Conservation (phyloP, 1,139 yeast genomes). For the Hanseniaspora sp. region DNA sequence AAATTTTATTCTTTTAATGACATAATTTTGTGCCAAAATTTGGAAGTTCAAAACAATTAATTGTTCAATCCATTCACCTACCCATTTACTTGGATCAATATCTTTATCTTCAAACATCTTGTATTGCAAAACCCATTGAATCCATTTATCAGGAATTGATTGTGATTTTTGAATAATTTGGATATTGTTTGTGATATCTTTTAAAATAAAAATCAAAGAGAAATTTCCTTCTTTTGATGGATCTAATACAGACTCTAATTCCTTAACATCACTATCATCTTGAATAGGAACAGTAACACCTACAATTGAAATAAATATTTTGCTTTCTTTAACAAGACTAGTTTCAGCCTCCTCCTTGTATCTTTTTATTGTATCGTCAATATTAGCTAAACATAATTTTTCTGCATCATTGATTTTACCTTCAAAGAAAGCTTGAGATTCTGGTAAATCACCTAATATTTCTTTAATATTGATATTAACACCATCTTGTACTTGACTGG, state of each 20-base stretch:
- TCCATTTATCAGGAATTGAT: conserved; percentile 83
- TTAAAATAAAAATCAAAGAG: conserved; percentile 59
- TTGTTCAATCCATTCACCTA: conserved; percentile 79
- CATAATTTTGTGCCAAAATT: conserved; percentile 79
- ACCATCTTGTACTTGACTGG: conserved; percentile 78
- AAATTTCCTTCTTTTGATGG: conserved; percentile 38
- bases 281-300: conserved; percentile 37
- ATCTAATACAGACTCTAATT: conserved; percentile 32
- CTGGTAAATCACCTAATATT: conserved; percentile 28
- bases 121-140: conserved; percentile 50
- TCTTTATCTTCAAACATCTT: conserved; percentile 30
- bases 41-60: conserved; percentile 75
- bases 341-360: conserved; percentile 16
- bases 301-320: conserved; percentile 69
- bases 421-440: conserved; percentile 38
- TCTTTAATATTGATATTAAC: conserved; percentile 48
- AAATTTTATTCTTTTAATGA: conserved; percentile 56
- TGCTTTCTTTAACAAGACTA: conserved; percentile 25
- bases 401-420: conserved; percentile 83
- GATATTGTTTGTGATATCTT: conserved; percentile 69
- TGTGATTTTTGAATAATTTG: conserved; percentile 70
- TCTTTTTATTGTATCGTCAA: conserved; percentile 55
- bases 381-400: conserved; percentile 74
- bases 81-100: conserved; percentile 91
- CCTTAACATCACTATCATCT: conserved; percentile 28